phyloP scores from a whole-genome alignment of 805 yeast species.

The Isabelozyma gotoi region DNA sequence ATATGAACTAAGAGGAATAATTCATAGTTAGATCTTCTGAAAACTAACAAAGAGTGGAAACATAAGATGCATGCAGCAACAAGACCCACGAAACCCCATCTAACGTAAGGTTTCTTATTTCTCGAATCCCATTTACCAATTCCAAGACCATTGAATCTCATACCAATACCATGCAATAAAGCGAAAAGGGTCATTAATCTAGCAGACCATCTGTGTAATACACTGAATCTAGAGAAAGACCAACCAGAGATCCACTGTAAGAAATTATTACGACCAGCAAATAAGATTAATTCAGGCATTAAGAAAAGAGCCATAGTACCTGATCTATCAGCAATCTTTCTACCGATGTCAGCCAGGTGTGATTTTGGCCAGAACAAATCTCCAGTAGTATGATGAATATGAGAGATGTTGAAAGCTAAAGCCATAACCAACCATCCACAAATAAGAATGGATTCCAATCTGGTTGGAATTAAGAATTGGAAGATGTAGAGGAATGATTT shows the following conservation, averaged over 20 bases:
- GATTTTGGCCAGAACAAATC: conserved; percentile 23
- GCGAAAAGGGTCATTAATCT: conserved; percentile 49
- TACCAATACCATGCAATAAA: conserved; percentile 56
- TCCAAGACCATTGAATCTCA: conserved; percentile 49
- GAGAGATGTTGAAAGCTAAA: conserved; percentile 24
- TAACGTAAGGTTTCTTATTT: conserved; percentile 26
- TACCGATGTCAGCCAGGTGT: conserved; percentile 27
- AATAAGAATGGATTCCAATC: conserved; percentile 50
- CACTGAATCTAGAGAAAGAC: conserved; percentile 58
- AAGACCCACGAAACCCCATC: conserved; percentile 34
- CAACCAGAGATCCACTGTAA: conserved; percentile 62
- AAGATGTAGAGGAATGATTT: conserved; percentile 9
- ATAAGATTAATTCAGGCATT: conserved; percentile 58
- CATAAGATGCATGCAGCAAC: conserved; percentile 20
- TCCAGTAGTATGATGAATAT: conserved; percentile 21
- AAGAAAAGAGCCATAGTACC: conserved; percentile 50
- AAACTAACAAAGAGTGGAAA: conserved; percentile 34
- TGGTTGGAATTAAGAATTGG: conserved; percentile 45
- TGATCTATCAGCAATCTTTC: conserved; percentile 54
- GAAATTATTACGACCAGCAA: conserved; percentile 75
- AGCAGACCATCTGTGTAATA: conserved; percentile 68
- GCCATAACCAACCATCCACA: conserved; percentile 35
- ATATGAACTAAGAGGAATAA: conserved; percentile 21
- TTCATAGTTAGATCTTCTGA: conserved; percentile 72
- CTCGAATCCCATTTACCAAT: conserved; percentile 30